Base-by-base conservation (phyloP, 352 stramenopile genomes). In the Globisporangium viniferum region DNA sequence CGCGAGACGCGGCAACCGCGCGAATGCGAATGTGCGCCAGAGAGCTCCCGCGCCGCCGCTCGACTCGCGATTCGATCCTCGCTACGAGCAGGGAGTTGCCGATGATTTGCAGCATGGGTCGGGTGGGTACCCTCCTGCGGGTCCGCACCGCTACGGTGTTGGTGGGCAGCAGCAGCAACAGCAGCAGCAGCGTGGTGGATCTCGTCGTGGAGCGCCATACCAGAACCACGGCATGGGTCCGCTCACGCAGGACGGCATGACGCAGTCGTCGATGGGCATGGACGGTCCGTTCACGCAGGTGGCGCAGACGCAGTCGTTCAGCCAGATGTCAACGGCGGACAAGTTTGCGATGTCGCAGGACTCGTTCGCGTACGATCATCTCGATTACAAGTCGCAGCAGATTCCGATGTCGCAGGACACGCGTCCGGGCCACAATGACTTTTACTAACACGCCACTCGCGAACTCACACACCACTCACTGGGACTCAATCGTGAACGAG, bases 301-400 rank as follows among this genome's bases (percentile, higher is more conserved):
- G 54, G 85, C 79, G 1, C 84, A 93, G 69, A 93, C 88, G 20
- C 88, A 95, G 71, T 90, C 86, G 29, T 95, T 95, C 68, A 94
- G 86, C 63, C 88, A 95, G 70, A 73, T 91, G 66, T 95, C 88
- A 39, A 76, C 74, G 15, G 74, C 70, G 3, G 86, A 92, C 71
- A 93, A 93, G 77, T 93, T 91, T 56, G 80, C 76, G 55, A 89
- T 95, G 84, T 93, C 84, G 22, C 88, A 95, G 67, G 88, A 95
- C 59, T 81, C 77, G 62, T 95, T 88, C n/a, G 80, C 68, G 0
- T 92, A 85, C 51, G 84, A 93, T 60, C 76, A 87, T 9, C 44
- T 51, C 53, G 84, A 93, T 63, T 95, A 89, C 70, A 92, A 95
- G 79, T 92, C 88, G 57, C 86, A 94, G 74, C 91, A 84, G 64